Evolutionary conservation across 2,329 filamentous ascomycete species (phyloP), one percentile per base, ranked within the genome.

Genomic region (Microdochium bolleyi): DNA sequence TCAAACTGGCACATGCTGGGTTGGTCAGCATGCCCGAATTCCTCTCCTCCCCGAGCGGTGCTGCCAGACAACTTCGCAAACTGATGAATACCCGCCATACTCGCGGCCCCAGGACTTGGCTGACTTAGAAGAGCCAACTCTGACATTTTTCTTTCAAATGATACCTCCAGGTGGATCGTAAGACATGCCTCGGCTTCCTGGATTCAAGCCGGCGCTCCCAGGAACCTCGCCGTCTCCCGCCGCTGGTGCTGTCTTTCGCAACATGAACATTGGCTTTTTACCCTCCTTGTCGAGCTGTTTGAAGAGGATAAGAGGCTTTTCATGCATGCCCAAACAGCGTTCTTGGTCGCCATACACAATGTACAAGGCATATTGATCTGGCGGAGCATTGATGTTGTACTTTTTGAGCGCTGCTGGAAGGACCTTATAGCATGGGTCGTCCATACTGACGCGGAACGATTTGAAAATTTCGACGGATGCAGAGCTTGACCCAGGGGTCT

Each of bases 331-430:
- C 37, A 99, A 72, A 67, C 92, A 97, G 14, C 94, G 85, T 73
- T 99, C 94, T 70, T 97, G 91, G 64, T 97, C 92, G n/a, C 94
- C 94, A 62, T 96, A 96, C 3, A 99, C 94, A 67, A 99, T 99
- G 66, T 97, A 99, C 30, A 99, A 75, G 1, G 94, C 92, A 66
- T 99, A 99, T 65, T 97, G 90, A 61, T 95, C 89, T 88, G 92
- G 96, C 50, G 96, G 92, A 22, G 92, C 92, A 60, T 95, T 92
- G 74, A 99, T 99, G 66, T 97, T 94, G 73, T 99, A 99, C 68
- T 96, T 96, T 67, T 95, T 95, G 19, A 99, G 80, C 2, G 94
- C 94, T 16, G 95, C 94, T 1, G 94, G 94, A 2, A 99, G 78
- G 25, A 99, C 94, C 68, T 96, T 96, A 74, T 96, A 88, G 73